phyloP scores from a whole-genome alignment of 78 protist species.

The Anaeramoeba flamelloides region DNA sequence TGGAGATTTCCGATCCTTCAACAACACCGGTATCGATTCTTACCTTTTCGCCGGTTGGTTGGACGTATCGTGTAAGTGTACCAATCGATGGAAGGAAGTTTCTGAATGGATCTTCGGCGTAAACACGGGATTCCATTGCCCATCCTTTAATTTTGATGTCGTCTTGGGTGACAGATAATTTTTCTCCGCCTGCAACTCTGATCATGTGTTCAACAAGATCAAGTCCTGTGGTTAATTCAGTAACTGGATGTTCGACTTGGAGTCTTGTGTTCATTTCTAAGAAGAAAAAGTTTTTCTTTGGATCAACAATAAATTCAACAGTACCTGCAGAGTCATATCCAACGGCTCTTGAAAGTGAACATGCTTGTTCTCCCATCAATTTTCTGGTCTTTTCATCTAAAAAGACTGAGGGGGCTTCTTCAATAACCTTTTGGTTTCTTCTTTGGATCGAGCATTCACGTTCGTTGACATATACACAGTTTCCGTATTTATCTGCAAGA shows the following conservation, averaged over 20 bases:
- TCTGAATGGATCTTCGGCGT: constrained; percentile 80
- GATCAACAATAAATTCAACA: constrained; percentile 64
- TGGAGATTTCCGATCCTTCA: constrained; percentile 75
- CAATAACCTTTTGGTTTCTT: constrained; percentile 86
- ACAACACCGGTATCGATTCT: constrained; percentile 48
- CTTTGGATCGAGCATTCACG: constrained; percentile 89
- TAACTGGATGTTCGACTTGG: constrained; percentile 64
- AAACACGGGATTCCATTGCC: constrained; percentile 80
- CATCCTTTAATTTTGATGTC: constrained; percentile 62
- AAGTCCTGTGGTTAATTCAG: constrained; percentile 43
- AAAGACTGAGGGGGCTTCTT: constrained; percentile 15
- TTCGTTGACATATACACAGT: constrained; percentile 59
- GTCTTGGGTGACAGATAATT: constrained; percentile 40
- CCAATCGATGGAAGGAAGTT: constrained; percentile 70
- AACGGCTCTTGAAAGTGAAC: constrained; percentile 53
- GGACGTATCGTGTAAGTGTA: constrained; percentile 35
- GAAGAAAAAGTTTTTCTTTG: constrained; percentile 28
- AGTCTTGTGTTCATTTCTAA: constrained; percentile 52
- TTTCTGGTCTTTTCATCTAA: constrained; percentile 43
- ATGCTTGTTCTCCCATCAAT: constrained; percentile 65
- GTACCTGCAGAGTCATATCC: constrained; percentile 84
- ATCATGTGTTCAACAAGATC: constrained; percentile 61
- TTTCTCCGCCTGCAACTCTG: constrained; percentile 57
- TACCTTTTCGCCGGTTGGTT: neutral
- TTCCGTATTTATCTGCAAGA: constrained; percentile 63